Evolutionary conservation across 2,329 filamentous ascomycete species (phyloP).

Genomic region (Aureobasidium uvarum): DNA sequence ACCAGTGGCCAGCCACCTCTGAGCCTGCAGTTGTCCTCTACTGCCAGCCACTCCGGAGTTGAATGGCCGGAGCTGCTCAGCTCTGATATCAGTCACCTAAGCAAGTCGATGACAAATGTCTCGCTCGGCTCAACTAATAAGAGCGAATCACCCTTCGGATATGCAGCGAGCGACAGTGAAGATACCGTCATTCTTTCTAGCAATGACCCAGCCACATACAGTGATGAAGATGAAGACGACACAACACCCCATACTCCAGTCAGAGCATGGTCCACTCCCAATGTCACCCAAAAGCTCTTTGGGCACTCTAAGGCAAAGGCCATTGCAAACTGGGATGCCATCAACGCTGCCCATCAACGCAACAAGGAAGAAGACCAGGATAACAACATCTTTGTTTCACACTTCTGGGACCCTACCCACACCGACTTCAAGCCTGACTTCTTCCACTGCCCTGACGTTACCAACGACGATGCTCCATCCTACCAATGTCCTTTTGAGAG

Average conservation of each 20-base stretch:
- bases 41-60: background rate
- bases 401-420: constrained; percentile 52
- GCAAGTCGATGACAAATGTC: constrained; percentile 17
- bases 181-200: background rate
- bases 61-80: constrained; percentile 30
- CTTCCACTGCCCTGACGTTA: constrained; percentile 40
- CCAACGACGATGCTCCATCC: constrained; percentile 30
- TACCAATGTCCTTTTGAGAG: constrained; percentile 56
- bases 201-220: background rate
- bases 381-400: constrained; percentile 42
- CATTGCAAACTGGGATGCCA: constrained; percentile 35
- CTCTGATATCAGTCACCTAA: background rate
- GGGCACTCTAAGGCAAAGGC: constrained; percentile 36
- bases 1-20: background rate
- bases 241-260: constrained; percentile 8
- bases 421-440: constrained; percentile 49
- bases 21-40: background rate
- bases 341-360: constrained; percentile 5
- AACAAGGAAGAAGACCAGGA: constrained; percentile 23
- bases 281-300: constrained; percentile 35
- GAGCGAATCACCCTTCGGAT: background rate
- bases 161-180: background rate
- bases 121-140: background rate
- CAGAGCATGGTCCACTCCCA: constrained; percentile 28
- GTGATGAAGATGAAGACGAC: constrained; percentile 17